Percentiles rank a stretch among this genome's conserved stretches.
Evolutionary conservation across 176 grass and related monocot species (phyloP).

Genomic region (Juncus inflexus): DNA sequence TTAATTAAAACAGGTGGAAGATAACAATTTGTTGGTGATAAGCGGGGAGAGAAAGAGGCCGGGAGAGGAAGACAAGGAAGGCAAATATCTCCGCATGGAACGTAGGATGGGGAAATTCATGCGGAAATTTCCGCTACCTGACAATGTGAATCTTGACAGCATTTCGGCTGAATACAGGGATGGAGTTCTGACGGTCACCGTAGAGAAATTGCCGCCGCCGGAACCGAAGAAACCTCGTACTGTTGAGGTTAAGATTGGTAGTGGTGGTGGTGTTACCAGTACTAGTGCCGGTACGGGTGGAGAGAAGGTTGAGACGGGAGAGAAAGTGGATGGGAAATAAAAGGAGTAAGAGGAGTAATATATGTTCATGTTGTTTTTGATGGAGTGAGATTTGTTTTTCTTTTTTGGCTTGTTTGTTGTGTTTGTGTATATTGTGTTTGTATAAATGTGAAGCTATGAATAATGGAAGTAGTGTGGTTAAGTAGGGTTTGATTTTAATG

Average conservation of each 20-base stretch:
- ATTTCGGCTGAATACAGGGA: constrained; percentile 43
- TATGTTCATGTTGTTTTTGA: too few species aligned
- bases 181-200: constrained; percentile 55
- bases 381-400: too few species aligned
- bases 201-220: constrained; percentile 46
- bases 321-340: too few species aligned
- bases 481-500: too few species aligned
- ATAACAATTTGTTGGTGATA: constrained; percentile 53
- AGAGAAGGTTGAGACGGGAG: background rate
- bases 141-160: constrained; percentile 41
- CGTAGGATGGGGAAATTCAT: constrained; percentile 67
- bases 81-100: constrained; percentile 59
- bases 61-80: constrained; percentile 22
- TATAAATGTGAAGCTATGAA: too few species aligned
- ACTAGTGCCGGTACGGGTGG: background rate
- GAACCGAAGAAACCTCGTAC: constrained; percentile 53
- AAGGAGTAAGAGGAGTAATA: background rate
- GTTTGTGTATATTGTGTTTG: too few species aligned
- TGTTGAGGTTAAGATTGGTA: constrained; percentile 43
- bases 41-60: constrained; percentile 52
- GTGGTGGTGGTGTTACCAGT: background rate
- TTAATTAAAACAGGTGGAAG: constrained; percentile 37
- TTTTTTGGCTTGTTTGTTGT: too few species aligned
- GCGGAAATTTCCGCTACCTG: constrained; percentile 45
- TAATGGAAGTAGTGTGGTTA: too few species aligned